Evolutionary conservation across 345 rosid species (phyloP).

Genomic region (Lenwebbia sp.): DNA sequence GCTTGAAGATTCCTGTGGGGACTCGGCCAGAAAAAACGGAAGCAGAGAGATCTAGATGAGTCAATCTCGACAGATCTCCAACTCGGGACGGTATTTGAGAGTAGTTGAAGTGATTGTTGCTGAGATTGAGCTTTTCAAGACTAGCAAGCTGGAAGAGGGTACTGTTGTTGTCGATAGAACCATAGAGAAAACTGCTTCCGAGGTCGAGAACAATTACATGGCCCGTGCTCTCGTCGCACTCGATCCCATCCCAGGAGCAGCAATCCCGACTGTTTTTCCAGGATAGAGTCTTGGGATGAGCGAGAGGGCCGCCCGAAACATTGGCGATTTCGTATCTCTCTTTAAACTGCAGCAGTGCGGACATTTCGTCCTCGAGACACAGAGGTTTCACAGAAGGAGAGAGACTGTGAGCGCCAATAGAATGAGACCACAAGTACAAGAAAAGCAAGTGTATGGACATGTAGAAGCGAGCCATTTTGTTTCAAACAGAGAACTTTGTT

Average conservation of each 20-base stretch:
- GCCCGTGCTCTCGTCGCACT: neutral
- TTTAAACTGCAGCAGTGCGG: neutral
- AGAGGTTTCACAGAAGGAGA: fast-evolving
- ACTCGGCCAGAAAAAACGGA: neutral
- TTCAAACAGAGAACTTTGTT: neutral
- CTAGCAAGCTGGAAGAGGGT: neutral
- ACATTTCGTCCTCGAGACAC: neutral
- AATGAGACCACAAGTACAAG: neutral
- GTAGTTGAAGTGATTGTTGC: neutral
- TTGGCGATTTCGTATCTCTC: neutral
- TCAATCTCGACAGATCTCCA: neutral
- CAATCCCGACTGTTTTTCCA: neutral
- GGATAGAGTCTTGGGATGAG: neutral
- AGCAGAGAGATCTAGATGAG: neutral
- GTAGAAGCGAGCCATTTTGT: neutral
- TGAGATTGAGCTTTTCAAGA: neutral
- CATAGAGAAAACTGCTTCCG: neutral
- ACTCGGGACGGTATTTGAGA: neutral
- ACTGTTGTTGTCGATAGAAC: neutral
- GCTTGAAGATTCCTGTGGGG: constrained; percentile 2
- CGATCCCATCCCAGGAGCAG: constrained; percentile 4
- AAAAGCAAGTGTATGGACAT: neutral
- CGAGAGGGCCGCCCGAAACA: neutral
- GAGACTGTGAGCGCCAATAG: neutral
- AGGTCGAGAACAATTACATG: neutral